These are phyloP conservation scores for Penicillium capsulatum DNA, from an alignment of 2,329 filamentous ascomycete species.

Conservation along the genomic window DNA sequence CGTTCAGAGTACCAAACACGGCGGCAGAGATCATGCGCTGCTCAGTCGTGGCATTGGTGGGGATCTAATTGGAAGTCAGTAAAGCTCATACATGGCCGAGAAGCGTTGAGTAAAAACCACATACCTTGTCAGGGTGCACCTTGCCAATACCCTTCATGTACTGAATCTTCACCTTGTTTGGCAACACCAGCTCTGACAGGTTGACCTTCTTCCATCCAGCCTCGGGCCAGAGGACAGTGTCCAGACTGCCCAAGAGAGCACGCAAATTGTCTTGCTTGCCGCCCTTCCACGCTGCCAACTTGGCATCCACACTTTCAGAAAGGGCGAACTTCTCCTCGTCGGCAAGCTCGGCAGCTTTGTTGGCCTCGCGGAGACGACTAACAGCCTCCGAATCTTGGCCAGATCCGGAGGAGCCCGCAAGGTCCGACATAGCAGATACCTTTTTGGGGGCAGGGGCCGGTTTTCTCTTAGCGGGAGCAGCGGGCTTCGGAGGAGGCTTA, in stretches of 20 bases:
- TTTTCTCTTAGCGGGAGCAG: slow-evolving; percentile 45
- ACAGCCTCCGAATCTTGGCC: slow-evolving; percentile 67
- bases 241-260: slow-evolving; percentile 79
- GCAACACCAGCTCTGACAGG: slow-evolving; percentile 86
- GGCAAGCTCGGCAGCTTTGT: slow-evolving; percentile 75
- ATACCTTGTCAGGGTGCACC: slow-evolving; percentile 97
- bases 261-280: slow-evolving; percentile 91
- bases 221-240: slow-evolving; percentile 83
- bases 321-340: slow-evolving; percentile 93
- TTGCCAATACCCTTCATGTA: slow-evolving; percentile 99
- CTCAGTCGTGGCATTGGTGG: slow-evolving; percentile 61
- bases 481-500: slow-evolving; percentile 44
- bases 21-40: slow-evolving; percentile 63
- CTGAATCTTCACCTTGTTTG: slow-evolving; percentile 90
- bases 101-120: slow-evolving; percentile 27
- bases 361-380: slow-evolving; percentile 73
- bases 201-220: slow-evolving; percentile 97
- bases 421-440: slow-evolving; percentile 30
- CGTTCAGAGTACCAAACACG: slow-evolving; percentile 62
- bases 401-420: slow-evolving; percentile 41
- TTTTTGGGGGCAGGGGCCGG: slow-evolving; percentile 43
- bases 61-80: slow-evolving; percentile 45
- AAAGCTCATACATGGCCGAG: slow-evolving; percentile 1
- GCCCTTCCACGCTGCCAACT: slow-evolving; percentile 74
- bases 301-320: slow-evolving; percentile 77